phyloP scores from a whole-genome alignment of 2,329 filamentous ascomycete genomes.

The Calonectria honghensis region DNA sequence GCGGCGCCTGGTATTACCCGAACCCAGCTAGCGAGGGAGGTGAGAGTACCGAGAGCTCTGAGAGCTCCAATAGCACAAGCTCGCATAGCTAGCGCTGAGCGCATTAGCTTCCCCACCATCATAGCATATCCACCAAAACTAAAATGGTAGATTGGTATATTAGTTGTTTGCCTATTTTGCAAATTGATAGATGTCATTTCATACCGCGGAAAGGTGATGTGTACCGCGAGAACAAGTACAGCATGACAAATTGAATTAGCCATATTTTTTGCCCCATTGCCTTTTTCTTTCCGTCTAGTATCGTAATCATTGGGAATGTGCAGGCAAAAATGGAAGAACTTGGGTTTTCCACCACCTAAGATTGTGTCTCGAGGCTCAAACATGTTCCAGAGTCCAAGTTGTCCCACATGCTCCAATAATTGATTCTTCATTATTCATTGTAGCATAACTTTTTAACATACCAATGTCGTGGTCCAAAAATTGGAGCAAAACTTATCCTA shows the following conservation, averaged over 20 bases:
- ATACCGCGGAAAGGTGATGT: background rate
- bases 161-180: background rate
- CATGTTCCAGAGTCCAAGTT: background rate
- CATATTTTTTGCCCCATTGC: background rate
- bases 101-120: background rate
- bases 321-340: background rate
- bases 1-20: slow-evolving; percentile 75
- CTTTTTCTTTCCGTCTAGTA: background rate
- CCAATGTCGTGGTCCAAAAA: background rate
- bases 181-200: background rate
- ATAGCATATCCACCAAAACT: background rate
- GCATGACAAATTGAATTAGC: background rate
- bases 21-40: slow-evolving; percentile 54
- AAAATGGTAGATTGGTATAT: background rate
- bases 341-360: background rate
- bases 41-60: slow-evolving; percentile 22
- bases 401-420: background rate
- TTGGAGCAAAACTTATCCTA: background rate
- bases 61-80: slow-evolving; percentile 14
- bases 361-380: background rate
- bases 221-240: background rate
- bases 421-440: background rate
- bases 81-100: slow-evolving; percentile 15
- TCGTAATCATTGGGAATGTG: background rate
- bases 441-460: background rate